A percentile compares a stretch with the other conserved stretches of the same genome.
Evolutionary conservation across 768 basidiomycete genomes (phyloP).

Genomic region (Leucogyrophana mollusca): DNA sequence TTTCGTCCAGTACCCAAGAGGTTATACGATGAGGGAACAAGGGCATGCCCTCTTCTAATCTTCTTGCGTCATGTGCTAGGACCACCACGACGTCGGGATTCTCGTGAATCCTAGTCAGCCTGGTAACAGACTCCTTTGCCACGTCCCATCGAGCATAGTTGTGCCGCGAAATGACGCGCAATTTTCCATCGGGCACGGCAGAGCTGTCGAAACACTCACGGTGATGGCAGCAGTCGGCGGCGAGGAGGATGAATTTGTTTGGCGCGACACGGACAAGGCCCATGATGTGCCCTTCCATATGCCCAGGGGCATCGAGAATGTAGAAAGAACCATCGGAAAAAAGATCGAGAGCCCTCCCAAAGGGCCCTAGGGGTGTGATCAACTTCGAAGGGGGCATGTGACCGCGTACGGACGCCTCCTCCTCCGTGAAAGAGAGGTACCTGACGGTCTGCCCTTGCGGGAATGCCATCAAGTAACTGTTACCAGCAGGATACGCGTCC

Average conservation of each 20-base stretch:
- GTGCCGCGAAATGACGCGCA: slow-evolving; percentile 2
- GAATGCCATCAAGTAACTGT: not conserved
- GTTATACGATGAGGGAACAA: slow-evolving; percentile 7
- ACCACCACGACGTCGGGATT: slow-evolving; percentile 3
- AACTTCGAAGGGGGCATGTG: slow-evolving; percentile 3
- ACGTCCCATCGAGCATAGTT: slow-evolving; percentile 2
- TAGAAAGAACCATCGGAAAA: slow-evolving; percentile 9
- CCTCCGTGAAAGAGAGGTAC: not conserved
- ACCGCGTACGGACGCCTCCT: not conserved
- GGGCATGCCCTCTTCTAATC: slow-evolving; percentile 5
- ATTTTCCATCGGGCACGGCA: not conserved
- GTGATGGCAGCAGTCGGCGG: slow-evolving; percentile 12
- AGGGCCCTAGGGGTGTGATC: slow-evolving; percentile 3
- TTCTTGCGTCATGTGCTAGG: slow-evolving; percentile 5
- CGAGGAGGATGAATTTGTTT: slow-evolving; percentile 11
- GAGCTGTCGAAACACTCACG: slow-evolving; percentile 5
- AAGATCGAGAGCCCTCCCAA: slow-evolving; percentile 5
- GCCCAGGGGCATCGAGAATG: slow-evolving; percentile 6
- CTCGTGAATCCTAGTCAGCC: slow-evolving; percentile 1
- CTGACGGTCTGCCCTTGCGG: not conserved
- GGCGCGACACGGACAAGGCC: slow-evolving; percentile 12
- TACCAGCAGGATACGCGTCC: not conserved
- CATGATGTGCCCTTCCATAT: slow-evolving; percentile 10
- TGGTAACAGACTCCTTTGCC: slow-evolving; percentile 1
- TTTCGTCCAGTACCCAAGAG: too few relatives aligned